Base-by-base conservation (phyloP, 2,329 filamentous ascomycete genomes). In the Oidium heveae region DNA sequence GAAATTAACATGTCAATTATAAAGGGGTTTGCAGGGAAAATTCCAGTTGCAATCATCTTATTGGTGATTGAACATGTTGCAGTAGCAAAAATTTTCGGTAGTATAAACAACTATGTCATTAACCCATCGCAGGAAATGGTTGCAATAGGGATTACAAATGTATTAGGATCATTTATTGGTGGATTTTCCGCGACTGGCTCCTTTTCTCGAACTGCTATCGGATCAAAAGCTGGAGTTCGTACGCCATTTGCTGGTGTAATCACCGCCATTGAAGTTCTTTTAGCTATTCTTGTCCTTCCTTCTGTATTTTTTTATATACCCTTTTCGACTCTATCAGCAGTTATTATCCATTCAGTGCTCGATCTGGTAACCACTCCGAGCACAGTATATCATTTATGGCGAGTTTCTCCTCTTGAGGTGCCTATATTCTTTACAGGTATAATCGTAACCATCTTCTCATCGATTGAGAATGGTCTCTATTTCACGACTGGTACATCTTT, bases 61-160 rank as follows among this genome's bases (percentile, higher is more conserved):
- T 74, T 96, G 56, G 74, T 96, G 37, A 93, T 96, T 57, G 91
- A 96, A 68, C 89, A 96, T 66, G 94, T 96, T 62, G 87, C 89
- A 51, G 95, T 96, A 58, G 86, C 88, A 18, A 98, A 96, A 67
- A 95, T 89, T 0, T 96, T 98, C 61, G 91, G 91, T 10, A 78
- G 89, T 56, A 77, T 95, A 62, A 96, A 95, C 71, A 94, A 94
- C 70, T 98, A 98, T 68, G 82, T 79, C 16, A 95, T 98, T 65
- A 81, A 95, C 61, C 88, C 91, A 0, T 95, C 89, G 0, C 89
- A 98, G 66, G 89, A 98, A 66, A 76, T 98, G 69, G 85, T 98
- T 50, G 89, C 86, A 22, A 94, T 96, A 59, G 89, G 89, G 58
- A 77, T 95, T 28, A 83, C 82, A 37, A 96, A 96, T 65, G 72